Conservation (phyloP, 2,329 filamentous ascomycete genomes). For the Mycosphaerella sp. region DNA sequence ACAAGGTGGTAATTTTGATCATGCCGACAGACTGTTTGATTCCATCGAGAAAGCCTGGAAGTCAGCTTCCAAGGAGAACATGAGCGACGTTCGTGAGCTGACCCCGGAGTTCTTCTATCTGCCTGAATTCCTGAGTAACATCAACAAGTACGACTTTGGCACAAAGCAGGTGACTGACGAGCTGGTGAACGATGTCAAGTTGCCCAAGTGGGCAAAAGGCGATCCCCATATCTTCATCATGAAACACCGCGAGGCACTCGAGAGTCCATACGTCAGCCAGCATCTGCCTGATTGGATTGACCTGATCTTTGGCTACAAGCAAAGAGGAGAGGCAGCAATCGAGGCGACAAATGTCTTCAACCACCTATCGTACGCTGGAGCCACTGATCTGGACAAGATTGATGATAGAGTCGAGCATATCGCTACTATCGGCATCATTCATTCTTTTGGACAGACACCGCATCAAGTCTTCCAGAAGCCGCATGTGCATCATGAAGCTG, state of each 20-base stretch:
- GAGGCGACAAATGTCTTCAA: conserved; percentile 95
- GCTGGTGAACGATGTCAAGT: conserved; percentile 73
- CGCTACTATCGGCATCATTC: conserved; percentile 90
- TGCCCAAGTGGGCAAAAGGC: conserved; percentile 96
- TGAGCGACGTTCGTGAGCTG: conserved; percentile 88
- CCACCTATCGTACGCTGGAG: conserved; percentile 88
- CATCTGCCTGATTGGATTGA: conserved; percentile 95
- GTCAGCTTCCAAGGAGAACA: conserved; percentile 81
- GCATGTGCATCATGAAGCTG: conserved; percentile 64
- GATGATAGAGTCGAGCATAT: conserved; percentile 78
- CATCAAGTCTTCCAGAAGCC: conserved; percentile 83
- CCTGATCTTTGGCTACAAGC: conserved; percentile 87
- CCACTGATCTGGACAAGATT: conserved; percentile 86
- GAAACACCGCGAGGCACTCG: conserved; percentile 90
- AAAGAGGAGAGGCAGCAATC: conserved; percentile 83
- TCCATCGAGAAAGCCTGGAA: conserved; percentile 87
- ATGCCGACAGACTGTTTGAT: conserved; percentile 91
- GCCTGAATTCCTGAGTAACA: conserved; percentile 88
- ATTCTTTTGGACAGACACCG: conserved; percentile 97
- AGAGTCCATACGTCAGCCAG: conserved; percentile 85
- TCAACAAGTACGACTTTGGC: conserved; percentile 92
- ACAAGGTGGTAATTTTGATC: conserved; percentile 93
- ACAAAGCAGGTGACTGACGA: conserved; percentile 71
- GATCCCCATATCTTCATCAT: conserved; percentile 93
- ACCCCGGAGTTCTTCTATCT: conserved; percentile 98